Conservation (phyloP, 495 filamentous ascomycete genomes). For the Trichoderma virens region DNA sequence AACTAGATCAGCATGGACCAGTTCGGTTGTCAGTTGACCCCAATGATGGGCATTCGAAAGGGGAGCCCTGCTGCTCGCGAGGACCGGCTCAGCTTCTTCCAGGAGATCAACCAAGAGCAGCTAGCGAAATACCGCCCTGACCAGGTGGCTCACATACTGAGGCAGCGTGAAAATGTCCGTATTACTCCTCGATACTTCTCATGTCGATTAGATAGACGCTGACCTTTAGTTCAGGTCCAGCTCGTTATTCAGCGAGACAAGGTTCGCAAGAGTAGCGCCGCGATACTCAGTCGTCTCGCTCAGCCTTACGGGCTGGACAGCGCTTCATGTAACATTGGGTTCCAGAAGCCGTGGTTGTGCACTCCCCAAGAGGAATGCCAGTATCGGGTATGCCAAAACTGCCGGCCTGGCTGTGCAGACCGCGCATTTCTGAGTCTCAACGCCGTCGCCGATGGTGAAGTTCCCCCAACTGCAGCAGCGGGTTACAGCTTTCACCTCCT, state of each 20-base stretch:
- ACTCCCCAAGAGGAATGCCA: constrained; percentile 33
- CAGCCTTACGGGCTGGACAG: neutral
- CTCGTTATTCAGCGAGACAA: constrained; percentile 17
- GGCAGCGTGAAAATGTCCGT: constrained; percentile 34
- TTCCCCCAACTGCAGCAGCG: constrained; percentile 30
- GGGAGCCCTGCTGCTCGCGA: constrained; percentile 27
- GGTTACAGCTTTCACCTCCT: constrained; percentile 35
- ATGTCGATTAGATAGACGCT: neutral
- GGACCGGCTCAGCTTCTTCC: constrained; percentile 35
- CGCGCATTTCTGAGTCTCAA: constrained; percentile 44
- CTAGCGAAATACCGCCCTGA: constrained; percentile 33
- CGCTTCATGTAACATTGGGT: constrained; percentile 25
- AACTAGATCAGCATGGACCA: constrained; percentile 18
- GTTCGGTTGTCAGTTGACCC: constrained; percentile 10
- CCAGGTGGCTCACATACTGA: constrained; percentile 32
- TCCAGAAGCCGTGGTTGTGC: constrained; percentile 18
- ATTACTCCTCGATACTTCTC: neutral
- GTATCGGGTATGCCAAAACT: constrained; percentile 44
- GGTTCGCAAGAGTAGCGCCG: neutral
- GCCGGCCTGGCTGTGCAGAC: constrained; percentile 35
- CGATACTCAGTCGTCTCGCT: neutral
- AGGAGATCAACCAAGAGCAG: constrained; percentile 43
- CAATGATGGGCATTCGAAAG: constrained; percentile 22
- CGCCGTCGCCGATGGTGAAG: constrained; percentile 36
- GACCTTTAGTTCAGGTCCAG: constrained; percentile 17